Conservation (phyloP, 2,329 filamentous ascomycete species). For the Nemania sp. region DNA sequence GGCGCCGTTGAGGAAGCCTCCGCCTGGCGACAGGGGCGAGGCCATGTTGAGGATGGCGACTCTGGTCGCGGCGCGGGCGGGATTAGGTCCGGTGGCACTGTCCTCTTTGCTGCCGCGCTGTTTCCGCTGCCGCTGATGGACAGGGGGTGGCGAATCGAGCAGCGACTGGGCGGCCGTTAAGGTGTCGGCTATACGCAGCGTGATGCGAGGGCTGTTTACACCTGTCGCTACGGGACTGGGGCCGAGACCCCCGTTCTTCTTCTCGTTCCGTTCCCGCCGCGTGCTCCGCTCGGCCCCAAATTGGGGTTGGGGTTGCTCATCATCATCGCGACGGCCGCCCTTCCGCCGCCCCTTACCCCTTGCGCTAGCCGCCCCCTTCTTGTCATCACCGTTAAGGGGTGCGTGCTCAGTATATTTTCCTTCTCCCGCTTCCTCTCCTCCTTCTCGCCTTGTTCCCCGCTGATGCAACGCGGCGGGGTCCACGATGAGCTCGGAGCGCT, state of each 20-base stretch:
- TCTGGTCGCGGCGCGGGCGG: conserved; percentile 28
- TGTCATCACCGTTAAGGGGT: not conserved
- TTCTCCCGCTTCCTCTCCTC: not conserved
- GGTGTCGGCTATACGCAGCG: conserved; percentile 55
- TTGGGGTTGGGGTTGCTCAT: not conserved
- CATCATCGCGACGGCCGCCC: not conserved
- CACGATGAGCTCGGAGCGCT: conserved; percentile 54
- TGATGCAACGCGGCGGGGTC: conserved; percentile 33
- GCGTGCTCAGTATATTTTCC: not conserved
- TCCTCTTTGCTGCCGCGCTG: not conserved
- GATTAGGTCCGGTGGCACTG: no score
- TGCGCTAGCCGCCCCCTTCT: not conserved
- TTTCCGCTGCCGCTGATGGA: not conserved
- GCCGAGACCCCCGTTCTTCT: not conserved
- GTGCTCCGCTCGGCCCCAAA: not conserved
- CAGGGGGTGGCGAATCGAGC: conserved; percentile 4
- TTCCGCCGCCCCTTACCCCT: not conserved
- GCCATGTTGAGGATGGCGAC: conserved; percentile 67
- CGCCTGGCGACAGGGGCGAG: conserved; percentile 63
- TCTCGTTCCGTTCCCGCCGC: not conserved
- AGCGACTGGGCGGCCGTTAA: conserved; percentile 55
- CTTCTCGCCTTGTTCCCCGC: not conserved
- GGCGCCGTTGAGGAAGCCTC: conserved; percentile 63
- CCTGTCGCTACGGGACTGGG: no score
- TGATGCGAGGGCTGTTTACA: conserved; percentile 43